These are phyloP conservation scores for Stagonosporopsis cucurbitacearum DNA, from an alignment of 2,329 filamentous ascomycete genomes.

Conservation along the genomic window DNA sequence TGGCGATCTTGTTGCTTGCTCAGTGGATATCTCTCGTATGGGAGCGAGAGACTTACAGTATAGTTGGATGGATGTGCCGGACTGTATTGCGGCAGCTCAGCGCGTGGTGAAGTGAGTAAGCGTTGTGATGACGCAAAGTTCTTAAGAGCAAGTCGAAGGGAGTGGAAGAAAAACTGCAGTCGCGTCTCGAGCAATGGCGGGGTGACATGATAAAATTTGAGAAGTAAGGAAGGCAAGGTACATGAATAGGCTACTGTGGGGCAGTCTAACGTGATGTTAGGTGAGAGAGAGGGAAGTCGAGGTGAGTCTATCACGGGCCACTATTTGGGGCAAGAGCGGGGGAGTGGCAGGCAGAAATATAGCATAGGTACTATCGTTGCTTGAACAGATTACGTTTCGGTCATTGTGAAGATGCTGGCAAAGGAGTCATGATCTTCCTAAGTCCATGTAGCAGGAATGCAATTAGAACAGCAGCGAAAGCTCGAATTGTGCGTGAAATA, in stretches of 20 bases:
- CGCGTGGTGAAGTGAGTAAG: not conserved
- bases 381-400: not conserved
- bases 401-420: not conserved
- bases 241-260: not conserved
- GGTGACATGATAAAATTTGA: not conserved
- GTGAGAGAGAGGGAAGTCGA: conserved; percentile 11
- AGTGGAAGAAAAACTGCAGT: not conserved
- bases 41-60: not conserved
- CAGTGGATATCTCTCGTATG: not conserved
- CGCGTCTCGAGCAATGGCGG: not conserved
- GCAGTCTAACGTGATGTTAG: not conserved
- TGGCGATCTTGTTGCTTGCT: not conserved
- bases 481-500: not conserved
- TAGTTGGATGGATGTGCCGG: not conserved
- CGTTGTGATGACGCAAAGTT: not conserved
- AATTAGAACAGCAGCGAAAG: not conserved
- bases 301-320: not conserved
- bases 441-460: not conserved
- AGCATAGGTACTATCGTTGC: no score
- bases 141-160: not conserved
- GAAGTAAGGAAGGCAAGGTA: not conserved
- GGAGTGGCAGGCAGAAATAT: not conserved
- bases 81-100: not conserved
- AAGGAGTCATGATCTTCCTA: not conserved
- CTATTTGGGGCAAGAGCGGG: not conserved